These are phyloP conservation scores for Alternaria hordeiaustralica DNA, from an alignment of 2,329 filamentous ascomycete genomes.

Conservation along the genomic window DNA sequence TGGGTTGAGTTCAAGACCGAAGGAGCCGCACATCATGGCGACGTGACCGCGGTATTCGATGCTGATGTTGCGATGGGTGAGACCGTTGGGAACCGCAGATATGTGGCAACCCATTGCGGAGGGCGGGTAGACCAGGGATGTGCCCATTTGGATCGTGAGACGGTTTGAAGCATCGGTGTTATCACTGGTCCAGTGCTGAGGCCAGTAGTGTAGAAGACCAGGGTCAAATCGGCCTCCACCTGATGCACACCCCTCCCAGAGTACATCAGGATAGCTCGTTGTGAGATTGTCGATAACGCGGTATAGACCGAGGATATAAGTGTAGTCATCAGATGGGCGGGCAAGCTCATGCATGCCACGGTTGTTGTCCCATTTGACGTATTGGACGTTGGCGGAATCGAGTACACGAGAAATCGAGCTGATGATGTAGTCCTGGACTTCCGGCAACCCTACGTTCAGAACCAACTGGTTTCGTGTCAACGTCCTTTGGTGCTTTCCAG, in stretches of 20 bases:
- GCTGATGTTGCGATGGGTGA: constrained; percentile 62
- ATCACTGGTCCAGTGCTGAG: constrained; percentile 70
- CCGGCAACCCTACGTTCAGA: constrained; percentile 64
- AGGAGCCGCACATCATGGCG: constrained; percentile 72
- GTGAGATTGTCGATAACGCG: constrained; percentile 67
- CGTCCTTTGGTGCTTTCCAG: constrained; percentile 63
- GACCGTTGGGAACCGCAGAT: constrained; percentile 65
- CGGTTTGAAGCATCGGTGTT: constrained; percentile 69
- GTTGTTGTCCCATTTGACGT: constrained; percentile 75
- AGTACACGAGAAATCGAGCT: constrained; percentile 62
- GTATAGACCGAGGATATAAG: constrained; percentile 70
- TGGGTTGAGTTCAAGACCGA: constrained; percentile 69
- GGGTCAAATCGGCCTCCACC: constrained; percentile 70
- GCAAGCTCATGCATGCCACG: constrained; percentile 67
- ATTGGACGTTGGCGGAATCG: constrained; percentile 60
- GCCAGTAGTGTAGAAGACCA: constrained; percentile 69
- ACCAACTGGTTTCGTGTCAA: constrained; percentile 66
- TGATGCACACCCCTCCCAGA: constrained; percentile 71
- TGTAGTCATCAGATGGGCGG: constrained; percentile 61
- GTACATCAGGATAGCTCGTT: constrained; percentile 64
- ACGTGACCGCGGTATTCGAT: constrained; percentile 69
- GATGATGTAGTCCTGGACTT: constrained; percentile 70
- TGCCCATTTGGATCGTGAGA: constrained; percentile 68
- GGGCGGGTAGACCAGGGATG: constrained; percentile 67
- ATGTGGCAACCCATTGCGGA: constrained; percentile 72